Base-by-base conservation (phyloP, 2,329 filamentous ascomycete species). In the Penicillium sp. region DNA sequence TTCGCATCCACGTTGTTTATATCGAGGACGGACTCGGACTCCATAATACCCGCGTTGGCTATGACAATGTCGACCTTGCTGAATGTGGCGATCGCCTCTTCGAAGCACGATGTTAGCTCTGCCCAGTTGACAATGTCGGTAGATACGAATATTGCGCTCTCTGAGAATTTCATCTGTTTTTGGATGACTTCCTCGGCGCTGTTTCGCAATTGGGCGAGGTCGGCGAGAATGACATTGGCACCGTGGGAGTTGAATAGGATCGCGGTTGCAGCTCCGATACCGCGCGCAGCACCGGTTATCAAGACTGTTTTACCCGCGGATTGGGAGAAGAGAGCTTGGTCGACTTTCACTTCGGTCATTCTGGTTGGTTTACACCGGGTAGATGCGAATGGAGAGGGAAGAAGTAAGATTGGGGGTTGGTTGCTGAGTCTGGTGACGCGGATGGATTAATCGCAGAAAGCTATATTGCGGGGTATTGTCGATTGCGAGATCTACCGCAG, bases 11-110 rank as follows among this genome's bases (percentile, higher is more conserved):
- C 35, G n/a, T 61, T 45, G 2, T 67, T 58, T 37, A 73, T 21
- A 50, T 73, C 63, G 2, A 74, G 47, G 1, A 70, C 62, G 2
- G 59, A 29, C 5, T 41, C 49, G 3, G 60, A 60, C 35, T 69
- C 66, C 56, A 78, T 79, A 48, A 77, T 69, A 5, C 76, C 78
- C 8, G 77, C 77, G 60, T 80, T 80, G 33, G 75, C 76, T 19
- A 79, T 63, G 2, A 78, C 75, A 17, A 78, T 68, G 57, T 79
- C 74, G 2, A 79, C 59, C 4, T 68, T 56, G 4, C 74, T 71
- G 48, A 78, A 79, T 6, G 35, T 58, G 19, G 67, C 57, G 17
- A 71, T 67, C 2, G 72, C 68, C 2, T 55, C 42, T 38, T 71
- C 65, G 57, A 78, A 78, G 4, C 75, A 58, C 2, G 56, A 25